Evolutionary conservation across 2,329 filamentous ascomycete species (phyloP).

Genomic region (Aspergillus piperis): DNA sequence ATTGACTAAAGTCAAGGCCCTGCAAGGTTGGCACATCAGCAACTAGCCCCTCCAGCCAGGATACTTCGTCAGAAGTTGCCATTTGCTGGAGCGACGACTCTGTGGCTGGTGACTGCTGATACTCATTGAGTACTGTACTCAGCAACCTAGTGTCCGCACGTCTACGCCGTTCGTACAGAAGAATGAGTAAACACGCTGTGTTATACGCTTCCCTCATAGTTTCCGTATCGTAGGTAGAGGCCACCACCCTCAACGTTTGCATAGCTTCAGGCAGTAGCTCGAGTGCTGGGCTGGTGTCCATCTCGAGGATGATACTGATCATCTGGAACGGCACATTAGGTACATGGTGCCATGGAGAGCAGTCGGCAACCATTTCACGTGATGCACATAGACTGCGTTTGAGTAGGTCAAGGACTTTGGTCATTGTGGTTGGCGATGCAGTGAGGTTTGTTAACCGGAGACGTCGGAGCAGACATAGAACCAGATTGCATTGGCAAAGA

Average conservation of each 20-base stretch:
- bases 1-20: conserved; percentile 33
- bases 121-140: conserved; percentile 2
- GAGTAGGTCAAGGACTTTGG: conserved; percentile 49
- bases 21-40: conserved; percentile 45
- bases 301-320: conserved; percentile 56
- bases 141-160: conserved; percentile 40
- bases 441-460: conserved; percentile 52
- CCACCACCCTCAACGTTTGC: conserved; percentile 46
- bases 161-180: conserved; percentile 52
- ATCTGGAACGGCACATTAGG: conserved; percentile 62
- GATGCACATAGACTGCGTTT: conserved; percentile 49
- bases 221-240: conserved; percentile 46
- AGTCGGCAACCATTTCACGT: conserved; percentile 44
- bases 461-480: conserved; percentile 56
- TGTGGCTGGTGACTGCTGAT: conserved; percentile 3
- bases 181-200: conserved; percentile 54
- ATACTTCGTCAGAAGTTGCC: conserved; percentile 33
- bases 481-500: conserved; percentile 56
- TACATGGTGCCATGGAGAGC: conserved; percentile 59
- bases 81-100: conserved; percentile 3
- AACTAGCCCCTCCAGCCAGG: conserved; percentile 44
- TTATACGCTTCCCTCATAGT: conserved; percentile 54
- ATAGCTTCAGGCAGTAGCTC: conserved; percentile 54
- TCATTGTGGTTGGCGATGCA: conserved; percentile 43
- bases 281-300: conserved; percentile 54